These are phyloP conservation scores for Fonsecaea multimorphosa DNA, from an alignment of 2,329 filamentous ascomycete genomes.

Conservation along the genomic window DNA sequence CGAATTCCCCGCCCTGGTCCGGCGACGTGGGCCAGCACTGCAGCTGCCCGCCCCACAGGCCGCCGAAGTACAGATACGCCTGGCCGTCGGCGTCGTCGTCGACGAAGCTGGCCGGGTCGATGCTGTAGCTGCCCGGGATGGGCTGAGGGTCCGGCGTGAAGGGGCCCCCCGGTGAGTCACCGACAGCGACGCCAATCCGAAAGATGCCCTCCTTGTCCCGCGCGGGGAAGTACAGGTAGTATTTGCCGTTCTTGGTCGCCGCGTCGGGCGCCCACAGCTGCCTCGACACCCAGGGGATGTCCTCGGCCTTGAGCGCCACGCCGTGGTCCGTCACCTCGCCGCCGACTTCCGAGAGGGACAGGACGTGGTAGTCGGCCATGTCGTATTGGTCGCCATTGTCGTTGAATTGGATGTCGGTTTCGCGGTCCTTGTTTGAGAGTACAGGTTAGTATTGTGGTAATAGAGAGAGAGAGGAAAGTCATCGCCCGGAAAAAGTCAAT, in stretches of 20 bases:
- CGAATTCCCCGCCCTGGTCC: constrained; percentile 55
- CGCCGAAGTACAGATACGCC: constrained; percentile 76
- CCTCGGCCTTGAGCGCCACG: constrained; percentile 66
- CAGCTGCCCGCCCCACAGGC: constrained; percentile 80
- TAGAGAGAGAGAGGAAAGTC: background rate
- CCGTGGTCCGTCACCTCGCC: constrained; percentile 73
- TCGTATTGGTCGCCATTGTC: constrained; percentile 87
- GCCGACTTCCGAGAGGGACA: constrained; percentile 64
- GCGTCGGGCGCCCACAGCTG: constrained; percentile 84
- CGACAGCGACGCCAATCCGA: constrained; percentile 73
- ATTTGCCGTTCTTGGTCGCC: constrained; percentile 64
- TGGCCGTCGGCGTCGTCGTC: constrained; percentile 69
- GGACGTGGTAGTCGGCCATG: constrained; percentile 84
- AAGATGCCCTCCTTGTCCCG: constrained; percentile 73
- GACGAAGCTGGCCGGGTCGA: constrained; percentile 77
- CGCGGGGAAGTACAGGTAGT: constrained; percentile 79
- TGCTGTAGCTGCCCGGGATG: constrained; percentile 74
- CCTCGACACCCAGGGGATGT: constrained; percentile 77
- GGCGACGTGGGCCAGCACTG: constrained; percentile 74
- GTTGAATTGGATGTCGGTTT: constrained; percentile 76
- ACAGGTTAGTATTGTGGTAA: background rate
- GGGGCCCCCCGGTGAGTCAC: constrained; percentile 69
- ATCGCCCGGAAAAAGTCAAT: too few species aligned
- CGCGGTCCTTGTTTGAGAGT: constrained; percentile 64
- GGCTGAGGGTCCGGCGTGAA: constrained; percentile 69